Base-by-base conservation (phyloP, 345 rosid genomes). In the Laguncularia racemosa region DNA sequence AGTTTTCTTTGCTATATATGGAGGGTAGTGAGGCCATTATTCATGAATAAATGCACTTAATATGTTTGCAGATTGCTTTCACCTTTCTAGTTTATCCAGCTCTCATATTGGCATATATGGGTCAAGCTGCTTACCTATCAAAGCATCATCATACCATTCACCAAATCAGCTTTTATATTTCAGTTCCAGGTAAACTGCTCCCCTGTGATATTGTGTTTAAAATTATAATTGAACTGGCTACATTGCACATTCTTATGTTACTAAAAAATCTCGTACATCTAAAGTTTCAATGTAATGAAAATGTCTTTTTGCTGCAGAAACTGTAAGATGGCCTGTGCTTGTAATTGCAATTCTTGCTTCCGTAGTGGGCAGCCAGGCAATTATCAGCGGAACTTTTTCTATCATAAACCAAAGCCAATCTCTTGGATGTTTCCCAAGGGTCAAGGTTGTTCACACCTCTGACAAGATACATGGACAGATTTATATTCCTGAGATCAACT, bases 351-450 rank as follows among this genome's bases (percentile, higher is more conserved):
- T 95, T 73, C 95, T 90, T 51, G 97, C 99, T 58, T 85, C 99
- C 54, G 92, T 95, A 44, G 99, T 95, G 58, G 99, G 97, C 77
- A 90, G 99, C 80, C 99, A 90, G 76, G 96, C 99, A 12, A 95
- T 95, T 65, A 95, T 95, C 56, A 95, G 97, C 9, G 99, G 99
- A 52, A 90, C 99, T 21, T 95, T 95, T 81, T 90, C 99, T 18
- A 95, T 95, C 71, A 95, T 95, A 73, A 95, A 88, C 77, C 97
- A 95, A 75, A 90, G 97, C 80, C 99, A 90, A 68, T 85, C 99
- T n/a, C 91, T 95, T 51, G 78, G 97, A 50, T 95, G 99, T 71
- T 95, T 95, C 63, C 99, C 99, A 2, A 80, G 95, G 57, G 99
- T 95, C 60, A 95, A 90, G 81, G 99, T 95, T 53, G 67, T 95